Percentiles rank a stretch among this genome's conserved stretches.
phyloP scores from a whole-genome alignment of 1,139 yeast genomes.

The Geotrichum candidum region DNA sequence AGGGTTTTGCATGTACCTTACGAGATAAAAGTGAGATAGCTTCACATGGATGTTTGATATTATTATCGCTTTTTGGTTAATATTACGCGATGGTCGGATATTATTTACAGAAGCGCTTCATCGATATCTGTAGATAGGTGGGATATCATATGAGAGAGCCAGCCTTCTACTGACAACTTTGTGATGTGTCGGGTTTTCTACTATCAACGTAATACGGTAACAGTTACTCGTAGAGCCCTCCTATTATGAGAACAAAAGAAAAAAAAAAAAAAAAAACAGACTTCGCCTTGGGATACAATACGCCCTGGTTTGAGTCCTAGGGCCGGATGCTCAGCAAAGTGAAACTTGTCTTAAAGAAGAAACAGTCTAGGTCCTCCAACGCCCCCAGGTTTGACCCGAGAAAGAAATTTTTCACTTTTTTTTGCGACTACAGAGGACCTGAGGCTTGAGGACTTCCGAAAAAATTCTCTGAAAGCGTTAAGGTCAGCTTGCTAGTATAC shows the following conservation, averaged over 20 bases:
- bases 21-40: neutral
- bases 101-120: neutral
- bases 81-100: neutral
- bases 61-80: neutral
- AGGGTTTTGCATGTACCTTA: no score
- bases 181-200: neutral
- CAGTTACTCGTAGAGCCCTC: neutral
- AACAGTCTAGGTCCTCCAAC: neutral
- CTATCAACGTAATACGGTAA: neutral
- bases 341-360: neutral
- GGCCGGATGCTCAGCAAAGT: neutral
- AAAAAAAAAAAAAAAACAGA: no score
- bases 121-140: neutral
- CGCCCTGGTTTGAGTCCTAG: neutral
- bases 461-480: neutral
- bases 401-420: neutral
- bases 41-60: neutral
- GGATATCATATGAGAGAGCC: neutral
- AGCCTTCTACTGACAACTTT: neutral
- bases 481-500: neutral
- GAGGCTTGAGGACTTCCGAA: no score
- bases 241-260: no score
- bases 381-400: neutral
- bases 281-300: neutral
- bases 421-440: neutral